Percentiles rank a stretch among this genome's conserved stretches.
Conservation (phyloP, 2,329 filamentous ascomycete species). For the Cladosporium sp. region DNA sequence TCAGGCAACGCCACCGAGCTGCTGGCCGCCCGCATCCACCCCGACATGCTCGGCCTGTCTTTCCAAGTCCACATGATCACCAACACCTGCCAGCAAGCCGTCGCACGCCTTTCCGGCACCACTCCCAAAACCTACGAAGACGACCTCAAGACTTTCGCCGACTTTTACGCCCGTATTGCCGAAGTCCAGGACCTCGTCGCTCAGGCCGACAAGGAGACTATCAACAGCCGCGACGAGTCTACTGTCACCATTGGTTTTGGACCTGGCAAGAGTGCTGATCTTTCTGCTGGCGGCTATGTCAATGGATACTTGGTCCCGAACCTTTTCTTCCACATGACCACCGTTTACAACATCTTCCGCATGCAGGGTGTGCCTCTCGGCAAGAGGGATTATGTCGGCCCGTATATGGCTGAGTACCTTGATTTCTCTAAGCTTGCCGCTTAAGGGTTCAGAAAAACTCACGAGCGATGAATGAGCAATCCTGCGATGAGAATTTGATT, state of each 20-base stretch:
- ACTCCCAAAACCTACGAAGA: slow-evolving; percentile 27
- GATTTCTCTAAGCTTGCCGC: not conserved
- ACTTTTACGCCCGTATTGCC: slow-evolving; percentile 46
- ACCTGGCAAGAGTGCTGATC: slow-evolving; percentile 22
- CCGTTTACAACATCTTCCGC: slow-evolving; percentile 57
- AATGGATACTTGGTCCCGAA: slow-evolving; percentile 52
- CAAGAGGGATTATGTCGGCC: slow-evolving; percentile 52
- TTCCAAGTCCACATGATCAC: slow-evolving; percentile 13
- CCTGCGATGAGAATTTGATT: too few species aligned
- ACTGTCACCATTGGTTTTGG: slow-evolving; percentile 5
- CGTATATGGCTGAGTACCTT: slow-evolving; percentile 4
- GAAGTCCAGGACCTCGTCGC: slow-evolving; percentile 46
- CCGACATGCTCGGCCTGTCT: slow-evolving; percentile 10
- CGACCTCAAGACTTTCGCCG: slow-evolving; percentile 45
- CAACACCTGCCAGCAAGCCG: slow-evolving; percentile 9
- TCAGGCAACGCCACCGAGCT: slow-evolving; percentile 3
- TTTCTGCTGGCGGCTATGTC: slow-evolving; percentile 46
- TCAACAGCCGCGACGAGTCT: slow-evolving; percentile 40
- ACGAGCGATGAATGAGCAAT: too few species aligned
- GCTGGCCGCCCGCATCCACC: slow-evolving; percentile 1
- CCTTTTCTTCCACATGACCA: slow-evolving; percentile 60
- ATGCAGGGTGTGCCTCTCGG: slow-evolving; percentile 57
- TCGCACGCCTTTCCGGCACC: slow-evolving; percentile 6
- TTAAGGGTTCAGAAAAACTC: too few species aligned
- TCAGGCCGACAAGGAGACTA: slow-evolving; percentile 35